phyloP scores from a whole-genome alignment of 202 grass and related monocot species.

The Cymbopogon flexuosus region DNA sequence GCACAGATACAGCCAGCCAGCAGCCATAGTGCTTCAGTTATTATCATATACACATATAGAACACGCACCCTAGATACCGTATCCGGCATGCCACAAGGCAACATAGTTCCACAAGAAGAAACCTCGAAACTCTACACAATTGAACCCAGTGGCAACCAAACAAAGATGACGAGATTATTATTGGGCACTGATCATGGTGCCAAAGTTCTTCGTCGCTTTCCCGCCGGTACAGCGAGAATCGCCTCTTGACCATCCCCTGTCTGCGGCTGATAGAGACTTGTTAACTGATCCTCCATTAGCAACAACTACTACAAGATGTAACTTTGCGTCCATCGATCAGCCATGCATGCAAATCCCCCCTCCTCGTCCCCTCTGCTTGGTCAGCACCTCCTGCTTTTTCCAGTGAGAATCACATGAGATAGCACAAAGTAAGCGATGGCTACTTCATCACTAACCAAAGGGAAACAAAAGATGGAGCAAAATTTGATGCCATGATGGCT shows the following conservation, averaged over 20 bases:
- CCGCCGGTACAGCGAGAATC: slow-evolving; percentile 4
- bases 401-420: slow-evolving; percentile 33
- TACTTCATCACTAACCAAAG: slow-evolving; percentile 9
- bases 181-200: neutral
- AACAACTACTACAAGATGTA: slow-evolving; percentile 10
- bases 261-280: slow-evolving; percentile 24
- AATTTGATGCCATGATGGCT: neutral
- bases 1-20: neutral
- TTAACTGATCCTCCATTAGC: slow-evolving; percentile 48
- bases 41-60: neutral
- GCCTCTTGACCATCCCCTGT: slow-evolving; percentile 28
- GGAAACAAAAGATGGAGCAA: neutral
- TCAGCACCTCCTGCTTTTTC: slow-evolving; percentile 15
- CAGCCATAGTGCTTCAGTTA: slow-evolving; percentile 1
- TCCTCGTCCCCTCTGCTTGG: neutral
- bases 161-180: neutral
- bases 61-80: neutral
- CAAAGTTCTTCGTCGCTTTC: slow-evolving; percentile 31
- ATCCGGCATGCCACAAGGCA: neutral
- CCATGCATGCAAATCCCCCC: neutral
- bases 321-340: neutral
- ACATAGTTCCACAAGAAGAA: slow-evolving; percentile 5
- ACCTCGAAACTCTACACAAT: neutral
- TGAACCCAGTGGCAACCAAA: neutral
- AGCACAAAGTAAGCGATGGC: slow-evolving; percentile 18